Evolutionary conservation across 805 yeast genomes (phyloP).

Genomic region (Wickerhamomyces chambardii): DNA sequence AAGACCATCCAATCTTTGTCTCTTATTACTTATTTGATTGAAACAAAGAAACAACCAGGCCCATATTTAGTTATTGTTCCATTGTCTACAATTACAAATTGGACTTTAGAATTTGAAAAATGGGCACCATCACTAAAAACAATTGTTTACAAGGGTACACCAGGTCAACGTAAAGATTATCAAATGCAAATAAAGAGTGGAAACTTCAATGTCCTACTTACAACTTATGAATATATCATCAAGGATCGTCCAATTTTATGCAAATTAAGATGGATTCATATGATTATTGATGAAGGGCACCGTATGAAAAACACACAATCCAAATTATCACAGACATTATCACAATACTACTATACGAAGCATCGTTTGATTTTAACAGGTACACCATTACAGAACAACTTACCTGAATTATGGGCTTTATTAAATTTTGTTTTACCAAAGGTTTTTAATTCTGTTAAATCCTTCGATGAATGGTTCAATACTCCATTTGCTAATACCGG

Average conservation of each 20-base stretch:
- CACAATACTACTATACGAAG: slow-evolving; percentile 64
- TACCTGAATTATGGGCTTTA: slow-evolving; percentile 83
- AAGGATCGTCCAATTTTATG: slow-evolving; percentile 65
- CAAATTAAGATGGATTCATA: slow-evolving; percentile 71
- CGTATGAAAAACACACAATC: slow-evolving; percentile 78
- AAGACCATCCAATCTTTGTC: slow-evolving; percentile 87
- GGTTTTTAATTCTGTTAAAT: slow-evolving; percentile 76
- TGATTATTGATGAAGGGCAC: slow-evolving; percentile 90
- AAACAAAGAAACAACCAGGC: slow-evolving; percentile 53
- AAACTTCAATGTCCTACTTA: slow-evolving; percentile 66
- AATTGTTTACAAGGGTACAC: slow-evolving; percentile 72
- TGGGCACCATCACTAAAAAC: slow-evolving; percentile 80
- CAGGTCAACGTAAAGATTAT: slow-evolving; percentile 56
- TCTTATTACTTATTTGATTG: slow-evolving; percentile 60
- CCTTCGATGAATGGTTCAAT: slow-evolving; percentile 86
- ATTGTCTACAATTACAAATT: slow-evolving; percentile 73
- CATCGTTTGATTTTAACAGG: slow-evolving; percentile 79
- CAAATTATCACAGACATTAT: slow-evolving; percentile 62
- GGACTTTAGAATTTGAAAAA: slow-evolving; percentile 80
- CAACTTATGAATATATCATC: slow-evolving; percentile 77
- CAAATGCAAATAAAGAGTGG: slow-evolving; percentile 59
- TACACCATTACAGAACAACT: slow-evolving; percentile 78
- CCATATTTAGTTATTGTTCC: slow-evolving; percentile 80
- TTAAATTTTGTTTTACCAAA: slow-evolving; percentile 77
- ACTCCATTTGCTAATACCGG: slow-evolving; percentile 87